These are phyloP conservation scores for Thelephora ganbajun DNA, from an alignment of 768 basidiomycete species.

Conservation along the genomic window DNA sequence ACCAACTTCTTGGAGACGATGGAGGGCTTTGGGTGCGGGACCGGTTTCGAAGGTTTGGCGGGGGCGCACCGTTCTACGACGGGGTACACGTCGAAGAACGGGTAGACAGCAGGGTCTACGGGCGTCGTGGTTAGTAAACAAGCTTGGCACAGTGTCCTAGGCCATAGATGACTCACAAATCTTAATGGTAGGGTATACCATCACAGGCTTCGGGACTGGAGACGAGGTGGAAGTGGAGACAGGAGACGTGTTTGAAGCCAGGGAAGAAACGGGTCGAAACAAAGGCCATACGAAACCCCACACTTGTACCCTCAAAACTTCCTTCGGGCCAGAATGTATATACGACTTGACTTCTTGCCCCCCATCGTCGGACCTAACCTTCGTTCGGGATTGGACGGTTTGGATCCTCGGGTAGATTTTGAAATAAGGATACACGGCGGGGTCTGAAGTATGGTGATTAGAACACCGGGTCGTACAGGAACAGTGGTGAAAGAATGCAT, in stretches of 20 bases:
- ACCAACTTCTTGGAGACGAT: neutral
- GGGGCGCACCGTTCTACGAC: neutral
- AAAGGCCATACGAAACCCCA: neutral
- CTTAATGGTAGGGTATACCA: slow-evolving; percentile 5
- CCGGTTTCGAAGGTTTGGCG: neutral
- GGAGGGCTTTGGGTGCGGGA: neutral
- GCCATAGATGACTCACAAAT: slow-evolving; percentile 6
- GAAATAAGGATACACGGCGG: slow-evolving; percentile 15
- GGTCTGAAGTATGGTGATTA: slow-evolving; percentile 7
- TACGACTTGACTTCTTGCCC: neutral
- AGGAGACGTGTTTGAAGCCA: neutral
- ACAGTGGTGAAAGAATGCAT: neutral
- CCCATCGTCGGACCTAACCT: neutral
- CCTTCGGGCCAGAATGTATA: neutral
- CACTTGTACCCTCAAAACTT: neutral
- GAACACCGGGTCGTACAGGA: too few relatives aligned
- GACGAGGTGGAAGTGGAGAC: neutral
- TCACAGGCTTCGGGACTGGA: neutral
- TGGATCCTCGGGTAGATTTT: slow-evolving; percentile 9
- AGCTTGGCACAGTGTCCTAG: neutral
- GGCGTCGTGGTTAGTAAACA: neutral
- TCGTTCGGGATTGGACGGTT: neutral
- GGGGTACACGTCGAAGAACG: slow-evolving; percentile 8
- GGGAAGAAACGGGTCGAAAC: neutral
- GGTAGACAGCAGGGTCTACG: slow-evolving; percentile 26